Evolutionary conservation across 2,329 filamentous ascomycete genomes (phyloP), one percentile per base, ranked within the genome.

Genomic region (Pyrenochaeta sp.): DNA sequence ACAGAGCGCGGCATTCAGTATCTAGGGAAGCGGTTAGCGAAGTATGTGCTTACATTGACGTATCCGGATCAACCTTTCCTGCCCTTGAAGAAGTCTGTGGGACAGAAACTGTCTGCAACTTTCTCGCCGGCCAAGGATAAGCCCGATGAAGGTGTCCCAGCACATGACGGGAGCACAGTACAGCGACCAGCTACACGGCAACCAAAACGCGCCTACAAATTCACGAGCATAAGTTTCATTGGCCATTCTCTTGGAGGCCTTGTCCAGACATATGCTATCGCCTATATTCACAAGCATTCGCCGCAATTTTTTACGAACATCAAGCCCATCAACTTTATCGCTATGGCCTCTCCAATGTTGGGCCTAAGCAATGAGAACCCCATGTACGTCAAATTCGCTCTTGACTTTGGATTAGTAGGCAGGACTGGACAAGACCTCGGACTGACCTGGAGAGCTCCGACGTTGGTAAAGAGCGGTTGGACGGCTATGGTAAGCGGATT

Each of bases 1-100:
- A 99, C 95, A 2, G 95, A 99, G 79, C 89, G 90, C 64, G 95
- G 95, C 15, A 98, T 99, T 72, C 97, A 98, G 76, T 99, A 97
- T 77, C 86, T 99, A 5, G 95, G 95, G 22, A 98, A 98, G 77
- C 87, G 95, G 50, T 85, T 99, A 27, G 95, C 95, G 22, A 93
- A 93, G 80, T 96, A 94, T 74, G 87, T 98, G 30, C 83, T 99
- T 43, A 86, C 90, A 51, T 89, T 97, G 80, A 97, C 94, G 30
- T 97, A 96, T 73, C 95, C 95, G 0, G 93, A 97, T 72, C 93
- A 98, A 70, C 93, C 94, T 4, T 96, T 90, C 69, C 82, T 93
- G 1, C 93, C 94, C 0, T 74, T 83, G 43, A 88, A 87, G 70
- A 84, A 81, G 60, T 79, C 82, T 5, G 80, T 85, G 53, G 73